A percentile compares a stretch with the other conserved stretches of the same genome.
Conservation (phyloP, 2,329 filamentous ascomycete genomes). For the Arthrinium phaeospermum region DNA sequence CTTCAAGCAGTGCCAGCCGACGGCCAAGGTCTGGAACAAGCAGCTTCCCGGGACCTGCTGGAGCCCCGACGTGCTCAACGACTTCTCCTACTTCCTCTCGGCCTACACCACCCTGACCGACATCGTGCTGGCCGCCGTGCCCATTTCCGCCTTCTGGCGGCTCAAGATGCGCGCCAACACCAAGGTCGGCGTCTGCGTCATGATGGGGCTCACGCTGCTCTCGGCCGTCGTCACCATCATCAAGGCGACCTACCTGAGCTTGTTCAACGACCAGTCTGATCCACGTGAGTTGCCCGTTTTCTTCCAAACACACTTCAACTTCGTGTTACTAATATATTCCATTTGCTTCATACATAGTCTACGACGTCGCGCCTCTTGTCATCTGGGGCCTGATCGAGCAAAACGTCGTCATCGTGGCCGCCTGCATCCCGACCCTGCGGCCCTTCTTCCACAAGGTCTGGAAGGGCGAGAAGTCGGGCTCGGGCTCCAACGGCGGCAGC, state of each 20-base stretch:
- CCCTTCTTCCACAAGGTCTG: conserved; percentile 30
- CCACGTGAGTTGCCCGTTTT: conserved; percentile 29
- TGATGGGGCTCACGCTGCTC: conserved; percentile 37
- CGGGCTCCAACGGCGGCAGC: not conserved
- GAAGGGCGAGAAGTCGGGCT: not conserved
- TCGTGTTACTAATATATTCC: too few species aligned
- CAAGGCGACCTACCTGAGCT: conserved; percentile 34
- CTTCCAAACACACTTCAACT: too few species aligned
- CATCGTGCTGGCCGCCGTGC: conserved; percentile 34
- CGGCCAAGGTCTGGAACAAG: conserved; percentile 31
- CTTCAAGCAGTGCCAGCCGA: conserved; percentile 34
- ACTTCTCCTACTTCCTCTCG: conserved; percentile 35
- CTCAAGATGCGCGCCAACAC: conserved; percentile 34
- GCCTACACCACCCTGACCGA: conserved; percentile 36
- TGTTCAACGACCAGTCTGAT: conserved; percentile 32
- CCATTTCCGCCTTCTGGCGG: conserved; percentile 34
- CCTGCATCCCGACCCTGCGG: conserved; percentile 35
- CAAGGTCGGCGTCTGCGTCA: conserved; percentile 33
- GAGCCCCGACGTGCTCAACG: conserved; percentile 31
- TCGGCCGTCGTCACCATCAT: conserved; percentile 36
- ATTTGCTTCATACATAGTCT: not conserved
- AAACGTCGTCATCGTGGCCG: conserved; percentile 38
- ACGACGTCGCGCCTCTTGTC: conserved; percentile 25
- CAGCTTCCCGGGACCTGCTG: conserved; percentile 30
- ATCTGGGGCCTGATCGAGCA: conserved; percentile 32